Percentiles rank a stretch among this genome's conserved stretches.
phyloP scores from a whole-genome alignment of 2,329 filamentous ascomycete species.

The Paecilomyces fulvus region DNA sequence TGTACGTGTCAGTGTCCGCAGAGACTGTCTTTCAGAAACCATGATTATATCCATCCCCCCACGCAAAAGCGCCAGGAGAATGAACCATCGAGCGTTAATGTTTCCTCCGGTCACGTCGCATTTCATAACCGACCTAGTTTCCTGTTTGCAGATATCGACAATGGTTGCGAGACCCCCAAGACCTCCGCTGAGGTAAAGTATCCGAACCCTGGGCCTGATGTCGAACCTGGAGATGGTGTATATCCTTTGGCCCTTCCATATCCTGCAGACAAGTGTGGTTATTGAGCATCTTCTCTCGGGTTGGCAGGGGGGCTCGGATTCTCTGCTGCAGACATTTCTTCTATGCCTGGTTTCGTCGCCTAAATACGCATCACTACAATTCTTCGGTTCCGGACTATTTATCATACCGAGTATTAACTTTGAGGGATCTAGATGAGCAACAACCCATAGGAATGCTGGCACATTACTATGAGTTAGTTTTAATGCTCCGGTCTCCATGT shows the following conservation, averaged over 20 bases:
- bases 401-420: no score
- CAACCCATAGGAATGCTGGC: no score
- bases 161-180: constrained; percentile 30
- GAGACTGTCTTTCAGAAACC: neutral
- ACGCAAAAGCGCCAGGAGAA: constrained; percentile 10
- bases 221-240: constrained; percentile 35
- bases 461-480: no score
- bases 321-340: no score
- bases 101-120: constrained; percentile 11
- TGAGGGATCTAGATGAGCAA: no score
- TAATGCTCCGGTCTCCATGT: no score
- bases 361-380: no score
- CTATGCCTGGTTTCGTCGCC: no score
- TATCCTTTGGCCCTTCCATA: constrained; percentile 34
- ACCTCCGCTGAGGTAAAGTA: constrained; percentile 35
- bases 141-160: constrained; percentile 31
- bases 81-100: neutral
- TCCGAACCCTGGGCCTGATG: constrained; percentile 35
- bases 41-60: neutral
- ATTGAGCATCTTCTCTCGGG: neutral
- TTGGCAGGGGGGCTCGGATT: neutral
- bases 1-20: neutral
- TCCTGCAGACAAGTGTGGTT: constrained; percentile 5
- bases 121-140: constrained; percentile 34
- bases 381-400: no score